Percentiles rank a stretch among this genome's conserved stretches.
phyloP scores from a whole-genome alignment of 306 rosid genomes.

The Hippophae gyantsensis region DNA sequence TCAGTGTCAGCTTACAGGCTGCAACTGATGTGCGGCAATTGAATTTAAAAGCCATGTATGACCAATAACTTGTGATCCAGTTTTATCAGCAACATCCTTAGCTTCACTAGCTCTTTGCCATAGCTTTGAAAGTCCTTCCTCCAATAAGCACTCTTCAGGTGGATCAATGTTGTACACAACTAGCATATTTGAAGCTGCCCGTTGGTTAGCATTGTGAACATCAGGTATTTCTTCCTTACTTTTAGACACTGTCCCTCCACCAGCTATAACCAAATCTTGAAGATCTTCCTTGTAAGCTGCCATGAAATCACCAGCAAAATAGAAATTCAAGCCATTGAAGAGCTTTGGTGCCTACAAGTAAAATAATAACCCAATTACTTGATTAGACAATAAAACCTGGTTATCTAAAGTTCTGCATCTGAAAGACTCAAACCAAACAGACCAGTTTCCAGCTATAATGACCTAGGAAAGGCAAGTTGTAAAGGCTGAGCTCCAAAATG shows the following conservation, averaged over 20 bases:
- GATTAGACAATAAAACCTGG: background rate
- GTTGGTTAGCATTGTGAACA: constrained; percentile 16
- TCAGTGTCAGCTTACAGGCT: constrained; percentile 36
- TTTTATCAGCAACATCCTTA: constrained; percentile 49
- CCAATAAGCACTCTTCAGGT: constrained; percentile 63
- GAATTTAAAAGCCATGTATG: constrained; percentile 91
- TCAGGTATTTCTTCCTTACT: constrained; percentile 40
- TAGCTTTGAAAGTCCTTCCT: constrained; percentile 73
- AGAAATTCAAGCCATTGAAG: constrained; percentile 50
- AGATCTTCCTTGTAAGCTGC: constrained; percentile 50
- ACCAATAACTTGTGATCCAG: constrained; percentile 52
- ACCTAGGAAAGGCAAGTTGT: too few species aligned
- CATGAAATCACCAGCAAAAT: constrained; percentile 63
- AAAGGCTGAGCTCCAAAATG: too few species aligned
- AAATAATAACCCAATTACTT: constrained; percentile 9
- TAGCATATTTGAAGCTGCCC: constrained; percentile 26
- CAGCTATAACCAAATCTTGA: constrained; percentile 50
- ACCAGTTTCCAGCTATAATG: background rate
- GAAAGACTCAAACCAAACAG: background rate
- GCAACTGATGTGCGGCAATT: constrained; percentile 59
- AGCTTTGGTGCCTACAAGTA: constrained; percentile 57
- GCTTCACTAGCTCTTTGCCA: constrained; percentile 78
- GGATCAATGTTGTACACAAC: constrained; percentile 77
- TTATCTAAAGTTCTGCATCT: too few species aligned
- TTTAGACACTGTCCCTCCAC: constrained; percentile 53